Conservation (phyloP, 2,329 filamentous ascomycete genomes). For the Penicillium sp. region DNA sequence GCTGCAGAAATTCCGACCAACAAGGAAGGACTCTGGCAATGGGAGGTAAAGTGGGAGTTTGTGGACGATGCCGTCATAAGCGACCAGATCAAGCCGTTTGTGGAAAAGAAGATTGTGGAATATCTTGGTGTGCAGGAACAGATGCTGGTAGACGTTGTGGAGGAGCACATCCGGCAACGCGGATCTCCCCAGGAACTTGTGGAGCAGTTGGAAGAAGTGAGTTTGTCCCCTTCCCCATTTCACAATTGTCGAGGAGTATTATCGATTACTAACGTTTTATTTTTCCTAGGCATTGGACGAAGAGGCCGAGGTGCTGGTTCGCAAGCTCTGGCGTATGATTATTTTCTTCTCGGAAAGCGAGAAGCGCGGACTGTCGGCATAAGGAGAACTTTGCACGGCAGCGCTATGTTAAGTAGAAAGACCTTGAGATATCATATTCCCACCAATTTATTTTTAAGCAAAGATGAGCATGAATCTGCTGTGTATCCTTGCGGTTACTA, state of each 20-base stretch:
- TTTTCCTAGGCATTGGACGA: constrained; percentile 83
- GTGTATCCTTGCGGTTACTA: background rate
- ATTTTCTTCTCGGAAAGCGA: constrained; percentile 97
- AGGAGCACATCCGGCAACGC: constrained; percentile 79
- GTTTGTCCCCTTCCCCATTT: constrained; percentile 37
- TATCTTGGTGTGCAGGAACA: constrained; percentile 96
- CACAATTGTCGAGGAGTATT: background rate
- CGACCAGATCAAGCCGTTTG: constrained; percentile 89
- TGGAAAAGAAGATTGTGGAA: constrained; percentile 98
- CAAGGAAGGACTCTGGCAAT: constrained; percentile 86
- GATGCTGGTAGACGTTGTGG: constrained; percentile 88
- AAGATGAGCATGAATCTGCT: background rate
- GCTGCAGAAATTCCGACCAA: constrained; percentile 89
- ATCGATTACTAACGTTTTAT: constrained; percentile 36
- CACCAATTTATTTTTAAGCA: background rate
- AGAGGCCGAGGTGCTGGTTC: constrained; percentile 89
- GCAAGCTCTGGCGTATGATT: constrained; percentile 97
- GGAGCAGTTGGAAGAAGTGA: constrained; percentile 80
- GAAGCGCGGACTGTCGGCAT: constrained; percentile 80
- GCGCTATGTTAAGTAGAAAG: background rate
- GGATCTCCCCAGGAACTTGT: constrained; percentile 78
- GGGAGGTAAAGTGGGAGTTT: constrained; percentile 90
- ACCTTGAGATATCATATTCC: background rate
- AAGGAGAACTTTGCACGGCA: constrained; percentile 19
- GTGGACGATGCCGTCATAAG: constrained; percentile 79